Evolutionary conservation across 2,329 filamentous ascomycete species (phyloP).

Genomic region (Sclerotinia trifoliorum): DNA sequence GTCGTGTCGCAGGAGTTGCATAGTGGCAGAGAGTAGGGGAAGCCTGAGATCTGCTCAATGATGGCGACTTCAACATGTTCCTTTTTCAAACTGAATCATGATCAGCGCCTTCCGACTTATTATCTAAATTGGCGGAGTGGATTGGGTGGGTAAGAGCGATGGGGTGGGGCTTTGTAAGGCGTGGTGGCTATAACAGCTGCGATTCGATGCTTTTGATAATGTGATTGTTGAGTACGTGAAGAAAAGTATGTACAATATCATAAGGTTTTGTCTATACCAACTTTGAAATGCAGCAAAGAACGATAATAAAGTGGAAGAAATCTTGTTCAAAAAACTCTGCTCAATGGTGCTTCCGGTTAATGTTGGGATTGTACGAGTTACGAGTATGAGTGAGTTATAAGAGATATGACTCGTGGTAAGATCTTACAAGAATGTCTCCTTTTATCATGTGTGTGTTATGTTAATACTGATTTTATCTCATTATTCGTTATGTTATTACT

Average conservation of each 20-base stretch:
- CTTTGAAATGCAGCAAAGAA: background rate
- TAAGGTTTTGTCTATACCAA: background rate
- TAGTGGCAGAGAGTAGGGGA: constrained; percentile 37
- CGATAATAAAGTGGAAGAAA: background rate
- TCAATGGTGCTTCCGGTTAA: background rate
- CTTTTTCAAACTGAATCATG: constrained; percentile 29
- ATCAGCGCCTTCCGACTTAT: constrained; percentile 21
- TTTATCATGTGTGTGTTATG: background rate
- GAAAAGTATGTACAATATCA: background rate
- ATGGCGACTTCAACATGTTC: constrained; percentile 38
- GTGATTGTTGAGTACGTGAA: background rate
- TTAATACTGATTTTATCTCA: background rate
- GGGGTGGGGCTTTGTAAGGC: constrained; percentile 9
- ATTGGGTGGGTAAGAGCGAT: constrained; percentile 20
- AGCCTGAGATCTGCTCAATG: constrained; percentile 34
- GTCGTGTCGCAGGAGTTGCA: constrained; percentile 33
- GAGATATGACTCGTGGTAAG: background rate
- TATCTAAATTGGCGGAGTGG: constrained; percentile 18
- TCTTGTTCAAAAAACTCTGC: background rate
- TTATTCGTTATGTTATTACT: background rate
- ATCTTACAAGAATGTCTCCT: background rate
- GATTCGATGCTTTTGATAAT: constrained; percentile 18
- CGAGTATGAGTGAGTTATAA: background rate
- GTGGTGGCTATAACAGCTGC: constrained; percentile 4
- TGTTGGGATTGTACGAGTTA: background rate